Conservation (phyloP, 768 basidiomycete genomes). For the Amyloporia xantha region DNA sequence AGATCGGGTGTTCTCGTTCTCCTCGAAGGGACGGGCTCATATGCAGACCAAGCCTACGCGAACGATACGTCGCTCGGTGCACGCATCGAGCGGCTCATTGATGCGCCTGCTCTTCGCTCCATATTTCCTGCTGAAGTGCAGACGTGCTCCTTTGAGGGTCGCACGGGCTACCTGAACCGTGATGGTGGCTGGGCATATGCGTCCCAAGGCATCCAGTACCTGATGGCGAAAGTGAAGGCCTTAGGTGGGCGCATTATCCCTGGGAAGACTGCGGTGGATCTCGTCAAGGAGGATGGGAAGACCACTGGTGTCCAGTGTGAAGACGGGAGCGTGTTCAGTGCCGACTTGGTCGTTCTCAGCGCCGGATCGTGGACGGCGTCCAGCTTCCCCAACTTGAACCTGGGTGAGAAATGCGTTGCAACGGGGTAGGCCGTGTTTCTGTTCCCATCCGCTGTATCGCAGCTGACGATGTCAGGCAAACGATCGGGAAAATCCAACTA, state of each 20-base stretch:
- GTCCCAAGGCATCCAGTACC: conserved; percentile 48
- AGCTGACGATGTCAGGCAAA: conserved; percentile 55
- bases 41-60: conserved; percentile 46
- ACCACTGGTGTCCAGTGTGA: conserved; percentile 56
- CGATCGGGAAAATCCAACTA: conserved; percentile 73
- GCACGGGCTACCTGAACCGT: conserved; percentile 60
- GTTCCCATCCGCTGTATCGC: no score
- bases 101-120: conserved; percentile 34
- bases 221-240: conserved; percentile 49
- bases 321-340: conserved; percentile 49
- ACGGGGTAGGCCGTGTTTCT: conserved; percentile 61
- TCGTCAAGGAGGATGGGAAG: conserved; percentile 35
- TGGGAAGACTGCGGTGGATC: conserved; percentile 48
- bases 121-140: conserved; percentile 40
- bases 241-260: conserved; percentile 55
- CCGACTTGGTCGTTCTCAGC: conserved; percentile 62
- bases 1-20: conserved; percentile 69
- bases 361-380: conserved; percentile 85
- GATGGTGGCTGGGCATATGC: conserved; percentile 87
- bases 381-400: conserved; percentile 53
- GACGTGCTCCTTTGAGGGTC: conserved; percentile 29
- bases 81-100: conserved; percentile 35
- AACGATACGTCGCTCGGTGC: conserved; percentile 62
- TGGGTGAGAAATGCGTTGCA: conserved; percentile 53
- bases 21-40: conserved; percentile 30